Percentiles rank a stretch among this genome's conserved stretches.
Conservation (phyloP, 345 rosid species). For the Moricandia arvensis region DNA sequence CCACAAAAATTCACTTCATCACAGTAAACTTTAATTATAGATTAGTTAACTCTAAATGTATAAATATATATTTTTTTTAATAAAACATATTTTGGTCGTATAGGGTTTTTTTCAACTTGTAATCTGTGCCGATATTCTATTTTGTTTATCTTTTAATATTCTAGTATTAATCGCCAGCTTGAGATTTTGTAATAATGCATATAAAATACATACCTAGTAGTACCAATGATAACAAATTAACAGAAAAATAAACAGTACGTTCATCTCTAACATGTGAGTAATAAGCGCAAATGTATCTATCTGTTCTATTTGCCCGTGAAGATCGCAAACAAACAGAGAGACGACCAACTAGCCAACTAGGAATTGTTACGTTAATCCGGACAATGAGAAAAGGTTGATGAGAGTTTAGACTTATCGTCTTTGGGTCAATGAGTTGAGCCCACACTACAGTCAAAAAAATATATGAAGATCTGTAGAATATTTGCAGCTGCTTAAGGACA, state of each 20-base stretch:
- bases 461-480: neutral
- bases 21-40: too few species aligned
- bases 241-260: neutral
- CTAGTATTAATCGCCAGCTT: neutral
- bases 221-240: neutral
- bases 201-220: neutral
- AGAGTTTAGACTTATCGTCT: slow-evolving; percentile 23
- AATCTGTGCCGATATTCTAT: slow-evolving; percentile 1
- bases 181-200: neutral
- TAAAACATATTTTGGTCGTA: too few species aligned
- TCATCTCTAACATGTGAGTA: neutral
- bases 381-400: slow-evolving; percentile 27
- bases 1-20: too few species aligned
- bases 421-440: slow-evolving; percentile 22
- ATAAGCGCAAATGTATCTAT: neutral
- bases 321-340: slow-evolving; percentile 2
- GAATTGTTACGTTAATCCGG: slow-evolving; percentile 27
- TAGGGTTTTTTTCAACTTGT: too few species aligned
- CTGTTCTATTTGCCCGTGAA: neutral
- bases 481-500: neutral
- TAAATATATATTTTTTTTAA: too few species aligned
- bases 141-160: slow-evolving; percentile 5
- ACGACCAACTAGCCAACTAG: slow-evolving; percentile 21
- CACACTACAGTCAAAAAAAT: neutral
- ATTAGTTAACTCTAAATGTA: too few species aligned